Base-by-base conservation (phyloP, 768 basidiomycete species). In the Lactarius hengduanensis region DNA sequence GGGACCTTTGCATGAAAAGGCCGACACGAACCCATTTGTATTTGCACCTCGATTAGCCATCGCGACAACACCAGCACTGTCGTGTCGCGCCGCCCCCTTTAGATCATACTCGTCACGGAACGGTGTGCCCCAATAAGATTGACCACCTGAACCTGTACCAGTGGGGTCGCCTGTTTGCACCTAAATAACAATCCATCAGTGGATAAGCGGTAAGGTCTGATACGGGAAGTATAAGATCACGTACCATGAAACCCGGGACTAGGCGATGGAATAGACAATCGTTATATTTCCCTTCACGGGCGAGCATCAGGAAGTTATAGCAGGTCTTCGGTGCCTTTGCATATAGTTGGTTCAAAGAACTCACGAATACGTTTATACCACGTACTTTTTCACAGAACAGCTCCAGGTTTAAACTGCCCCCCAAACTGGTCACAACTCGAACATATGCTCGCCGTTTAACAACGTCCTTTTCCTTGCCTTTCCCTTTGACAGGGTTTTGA, bases 161-260 rank as follows among this genome's bases (percentile, higher is more conserved):
- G 93, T 93, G 7, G 97, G 97, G 74, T 99, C 97, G 38, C 97
- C 97, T 2, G 95, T 95, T 84, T 98, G 96, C n/a, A 95, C 86
- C 94, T 95, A 66, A 2, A 41, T 22, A 22, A 55, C 16, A 28
- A 11, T 64, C 40, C n/a, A 63, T 70, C 9, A 41, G 30, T 26
- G n/a, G 45, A 66, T 56, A 61, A 67, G 10, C 59, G 45, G 65
- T 55, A 62, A 62, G 67, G 13, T 61, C 38, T n/a, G 64, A 36
- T 30, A 34, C n/a, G n/a, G 45, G 7, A 58, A 62, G 69, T 5
- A 36, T 36, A 15, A 30, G 38, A 5, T 59, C 34, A 69, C 80
- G 60, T 67, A 94, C 94, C 96, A 98, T 98, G 74, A 97, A 97
- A 0, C 91, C 94, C 5, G 95, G 96, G 15, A 98, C 92, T 32